Evolutionary conservation across 176 grass and related monocot species (phyloP).

Genomic region (Zea luxurians): DNA sequence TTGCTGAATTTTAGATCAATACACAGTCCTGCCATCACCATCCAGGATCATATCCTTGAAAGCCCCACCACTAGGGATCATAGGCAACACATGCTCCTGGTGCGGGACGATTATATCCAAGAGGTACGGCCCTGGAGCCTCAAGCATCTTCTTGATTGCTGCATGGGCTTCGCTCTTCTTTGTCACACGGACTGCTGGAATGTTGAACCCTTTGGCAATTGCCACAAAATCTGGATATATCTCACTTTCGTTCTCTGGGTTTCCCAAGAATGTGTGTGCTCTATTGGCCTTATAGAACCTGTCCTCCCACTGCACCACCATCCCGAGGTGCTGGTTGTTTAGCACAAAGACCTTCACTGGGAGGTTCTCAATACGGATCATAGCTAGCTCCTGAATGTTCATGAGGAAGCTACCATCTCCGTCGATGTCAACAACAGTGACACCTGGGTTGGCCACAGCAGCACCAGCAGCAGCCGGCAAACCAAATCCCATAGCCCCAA

Average conservation of each 20-base stretch:
- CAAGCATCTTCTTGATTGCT: constrained; percentile 85
- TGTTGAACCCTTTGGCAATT: constrained; percentile 72
- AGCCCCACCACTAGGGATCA: constrained; percentile 91
- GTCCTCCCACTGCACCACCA: constrained; percentile 91
- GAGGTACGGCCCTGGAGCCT: constrained; percentile 83
- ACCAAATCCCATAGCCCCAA: constrained; percentile 95
- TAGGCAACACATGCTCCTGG: constrained; percentile 94
- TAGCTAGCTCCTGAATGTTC: constrained; percentile 91
- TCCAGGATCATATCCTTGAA: constrained; percentile 97
- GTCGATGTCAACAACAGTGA: constrained; percentile 86
- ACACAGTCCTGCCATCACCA: constrained; percentile 79
- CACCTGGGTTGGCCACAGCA: constrained; percentile 76
- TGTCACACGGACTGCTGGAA: constrained; percentile 80
- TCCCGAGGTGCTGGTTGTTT: constrained; percentile 96
- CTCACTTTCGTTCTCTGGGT: constrained; percentile 69
- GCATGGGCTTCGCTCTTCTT: constrained; percentile 68
- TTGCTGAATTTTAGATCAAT: constrained; percentile 36
- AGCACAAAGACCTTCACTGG: constrained; percentile 72
- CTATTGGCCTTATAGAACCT: constrained; percentile 93
- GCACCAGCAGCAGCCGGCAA: constrained; percentile 87
- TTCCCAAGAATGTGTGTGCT: constrained; percentile 84
- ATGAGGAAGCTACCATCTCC: constrained; percentile 94
- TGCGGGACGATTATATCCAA: constrained; percentile 86
- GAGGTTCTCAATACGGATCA: constrained; percentile 86
- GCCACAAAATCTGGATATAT: constrained; percentile 90